A percentile compares a stretch with the other conserved stretches of the same genome.
phyloP scores from a whole-genome alignment of 768 basidiomycete species.

The Auriscalpium orientale region DNA sequence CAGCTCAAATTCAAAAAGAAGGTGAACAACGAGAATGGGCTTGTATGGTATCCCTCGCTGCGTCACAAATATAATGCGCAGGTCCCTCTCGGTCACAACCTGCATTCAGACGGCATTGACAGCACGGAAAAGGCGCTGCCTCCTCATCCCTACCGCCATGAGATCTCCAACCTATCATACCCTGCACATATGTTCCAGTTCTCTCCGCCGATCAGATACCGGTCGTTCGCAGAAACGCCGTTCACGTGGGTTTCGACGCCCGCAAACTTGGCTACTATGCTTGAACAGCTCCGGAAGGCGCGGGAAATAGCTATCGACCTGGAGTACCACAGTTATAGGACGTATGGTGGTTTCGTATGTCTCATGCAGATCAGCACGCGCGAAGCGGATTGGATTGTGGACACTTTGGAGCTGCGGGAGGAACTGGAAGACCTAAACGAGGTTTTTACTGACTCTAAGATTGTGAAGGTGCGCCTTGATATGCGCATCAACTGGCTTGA shows the following conservation, averaged over 20 bases:
- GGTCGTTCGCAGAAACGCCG: constrained; percentile 56
- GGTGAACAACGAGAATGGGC: constrained; percentile 46
- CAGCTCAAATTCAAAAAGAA: constrained; percentile 64
- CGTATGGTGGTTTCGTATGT: constrained; percentile 83
- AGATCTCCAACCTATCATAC: constrained; percentile 68
- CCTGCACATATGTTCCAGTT: constrained; percentile 59
- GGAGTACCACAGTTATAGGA: constrained; percentile 87
- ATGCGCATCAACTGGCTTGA: neutral
- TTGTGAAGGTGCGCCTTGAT: constrained; percentile 62
- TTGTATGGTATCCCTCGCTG: constrained; percentile 63
- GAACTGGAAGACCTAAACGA: constrained; percentile 72
- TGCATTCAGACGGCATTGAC: constrained; percentile 25
- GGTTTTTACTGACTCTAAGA: constrained; percentile 74
- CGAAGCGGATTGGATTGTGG: constrained; percentile 80
- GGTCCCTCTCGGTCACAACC: constrained; percentile 69
- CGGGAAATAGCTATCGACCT: constrained; percentile 88
- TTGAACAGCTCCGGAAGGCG: constrained; percentile 55
- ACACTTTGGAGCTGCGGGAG: constrained; percentile 67
- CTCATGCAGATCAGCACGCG: constrained; percentile 89
- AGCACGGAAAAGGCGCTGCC: constrained; percentile 15
- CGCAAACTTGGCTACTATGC: constrained; percentile 49
- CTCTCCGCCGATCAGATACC: constrained; percentile 42
- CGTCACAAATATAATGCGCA: constrained; percentile 76
- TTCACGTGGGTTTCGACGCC: constrained; percentile 65
- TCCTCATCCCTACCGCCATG: constrained; percentile 78